These are phyloP conservation scores for Lactifluus hygrophoroides DNA, from an alignment of 768 basidiomycete species.

Conservation along the genomic window DNA sequence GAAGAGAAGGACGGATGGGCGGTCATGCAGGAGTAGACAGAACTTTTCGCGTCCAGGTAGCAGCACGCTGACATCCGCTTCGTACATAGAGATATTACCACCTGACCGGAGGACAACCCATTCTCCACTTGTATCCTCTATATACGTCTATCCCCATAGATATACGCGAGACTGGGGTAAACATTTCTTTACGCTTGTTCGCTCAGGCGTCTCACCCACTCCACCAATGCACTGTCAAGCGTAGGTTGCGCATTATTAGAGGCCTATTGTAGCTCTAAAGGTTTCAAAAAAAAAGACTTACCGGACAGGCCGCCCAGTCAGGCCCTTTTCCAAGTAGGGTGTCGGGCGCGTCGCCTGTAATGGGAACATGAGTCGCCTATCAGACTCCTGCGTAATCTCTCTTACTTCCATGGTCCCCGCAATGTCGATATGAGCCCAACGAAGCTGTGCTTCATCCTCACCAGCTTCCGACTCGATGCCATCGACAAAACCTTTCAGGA, in stretches of 20 bases:
- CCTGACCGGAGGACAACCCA: not conserved
- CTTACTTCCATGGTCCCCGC: slow-evolving; percentile 67
- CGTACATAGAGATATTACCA: not conserved
- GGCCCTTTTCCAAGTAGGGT: slow-evolving; percentile 62
- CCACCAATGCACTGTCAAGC: slow-evolving; percentile 15
- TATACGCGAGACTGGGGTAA: not conserved
- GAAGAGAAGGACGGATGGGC: slow-evolving; percentile 42
- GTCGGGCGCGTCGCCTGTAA: slow-evolving; percentile 41
- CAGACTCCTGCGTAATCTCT: not conserved
- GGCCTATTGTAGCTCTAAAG: not conserved
- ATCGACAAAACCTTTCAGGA: slow-evolving; percentile 76
- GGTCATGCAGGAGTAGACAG: slow-evolving; percentile 48
- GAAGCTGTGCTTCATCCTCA: slow-evolving; percentile 39
- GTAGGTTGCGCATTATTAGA: not conserved
- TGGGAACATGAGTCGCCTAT: not conserved
- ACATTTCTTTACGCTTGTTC: not conserved
- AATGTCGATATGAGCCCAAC: slow-evolving; percentile 88
- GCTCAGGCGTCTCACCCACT: slow-evolving; percentile 18
- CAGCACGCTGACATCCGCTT: not conserved
- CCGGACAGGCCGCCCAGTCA: slow-evolving; percentile 78
- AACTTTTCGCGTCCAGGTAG: not conserved
- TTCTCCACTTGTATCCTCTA: no score
- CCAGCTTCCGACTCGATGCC: slow-evolving; percentile 60
- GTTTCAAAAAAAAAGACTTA: slow-evolving; percentile 28
- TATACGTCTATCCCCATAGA: not conserved